Evolutionary conservation across 371 early-diverging fungal species (phyloP), one percentile per base, ranked within the genome.

Genomic region (Mucor indicus): DNA sequence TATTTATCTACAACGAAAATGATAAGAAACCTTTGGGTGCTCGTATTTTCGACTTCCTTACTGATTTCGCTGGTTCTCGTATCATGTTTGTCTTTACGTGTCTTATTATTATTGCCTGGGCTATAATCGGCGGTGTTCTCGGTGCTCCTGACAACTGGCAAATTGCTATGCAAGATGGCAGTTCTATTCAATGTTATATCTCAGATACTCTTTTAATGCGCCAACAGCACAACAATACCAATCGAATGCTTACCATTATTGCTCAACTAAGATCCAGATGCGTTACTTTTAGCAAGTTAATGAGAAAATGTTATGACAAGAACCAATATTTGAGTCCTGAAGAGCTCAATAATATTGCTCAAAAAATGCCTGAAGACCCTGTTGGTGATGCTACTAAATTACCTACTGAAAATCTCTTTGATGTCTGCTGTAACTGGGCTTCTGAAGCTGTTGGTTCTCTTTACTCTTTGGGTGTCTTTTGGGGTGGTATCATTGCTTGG

Each of bases 131-230:
- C 33, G 39, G 36, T 24, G 35, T 54, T 3, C 7, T 48, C 3
- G 53, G 55, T 19, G 50, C 48, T 11, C 55, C 55, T 15, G 50
- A 55, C 11, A 13, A 45, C 19, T 60, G 60, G 60, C 60, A 60
- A 32, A 60, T 60, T 36, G 40, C 32, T n/a, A 60, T 60, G 48
- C 55, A 55, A 30, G 55, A 60, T 37, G 57, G 35, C 22, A 38
- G 49, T 22, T 48, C 55, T 24, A 60, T 60, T 21, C 60, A 55
- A 29, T 55, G 60, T 21, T 60, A 60, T 24, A 41, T 50, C 5
- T 55, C 45, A n/a, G 60, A 60, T 38, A 48, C 41, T 0, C 60
- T 60, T 43, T 44, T 60, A 11, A 60, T 60, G 60, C 55, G 60
- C 32, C 60, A 60, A 16, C 60, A 60, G 6, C 45, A 49, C 19